Conservation (phyloP, 257 asterid species). For the Solanum pinnatisectum region DNA sequence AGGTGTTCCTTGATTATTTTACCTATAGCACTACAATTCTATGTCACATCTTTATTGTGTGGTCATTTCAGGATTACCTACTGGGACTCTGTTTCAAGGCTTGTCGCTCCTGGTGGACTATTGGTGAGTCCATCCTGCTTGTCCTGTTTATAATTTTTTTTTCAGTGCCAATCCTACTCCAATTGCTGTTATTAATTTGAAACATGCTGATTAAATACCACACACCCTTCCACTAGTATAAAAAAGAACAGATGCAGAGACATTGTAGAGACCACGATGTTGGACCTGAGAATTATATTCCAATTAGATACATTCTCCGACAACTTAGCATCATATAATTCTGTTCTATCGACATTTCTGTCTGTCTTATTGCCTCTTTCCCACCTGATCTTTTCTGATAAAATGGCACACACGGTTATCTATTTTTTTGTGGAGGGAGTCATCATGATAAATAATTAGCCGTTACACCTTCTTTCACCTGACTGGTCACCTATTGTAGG, state of each 20-base stretch:
- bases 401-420: not conserved
- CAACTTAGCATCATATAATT: not conserved
- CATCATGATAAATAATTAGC: not conserved
- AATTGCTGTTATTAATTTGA: not conserved
- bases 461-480: not conserved
- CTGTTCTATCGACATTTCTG: not conserved
- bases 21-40: not conserved
- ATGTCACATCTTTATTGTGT: not conserved
- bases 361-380: not conserved
- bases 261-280: not conserved
- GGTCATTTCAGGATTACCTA: constrained; percentile 62
- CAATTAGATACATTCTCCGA: not conserved
- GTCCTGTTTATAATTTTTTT: not conserved
- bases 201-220: not conserved
- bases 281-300: not conserved
- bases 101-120: constrained; percentile 84
- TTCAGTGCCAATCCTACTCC: not conserved
- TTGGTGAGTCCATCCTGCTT: constrained; percentile 49
- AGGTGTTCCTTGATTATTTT: not conserved
- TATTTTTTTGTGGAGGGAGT: not conserved
- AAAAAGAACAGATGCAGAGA: not conserved
- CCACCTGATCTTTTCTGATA: not conserved
- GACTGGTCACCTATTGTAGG: constrained; percentile 29
- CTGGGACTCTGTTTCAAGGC: constrained; percentile 79
- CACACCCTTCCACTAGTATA: not conserved